These are phyloP conservation scores for Narthecium ossifragum DNA, from an alignment of 106 monocot species.

Conservation along the genomic window DNA sequence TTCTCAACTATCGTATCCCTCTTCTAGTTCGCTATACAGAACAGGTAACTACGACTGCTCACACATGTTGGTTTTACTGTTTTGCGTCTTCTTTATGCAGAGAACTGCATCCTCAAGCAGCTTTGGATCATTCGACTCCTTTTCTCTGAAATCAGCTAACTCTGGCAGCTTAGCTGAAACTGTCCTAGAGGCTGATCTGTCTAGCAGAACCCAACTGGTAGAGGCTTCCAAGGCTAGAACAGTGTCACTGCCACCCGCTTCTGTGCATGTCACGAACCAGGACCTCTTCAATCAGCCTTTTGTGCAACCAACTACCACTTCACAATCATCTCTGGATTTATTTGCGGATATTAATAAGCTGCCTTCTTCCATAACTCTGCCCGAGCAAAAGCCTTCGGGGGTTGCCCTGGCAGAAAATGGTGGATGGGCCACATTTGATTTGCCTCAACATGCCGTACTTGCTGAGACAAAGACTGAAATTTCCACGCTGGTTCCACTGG, in stretches of 20 bases:
- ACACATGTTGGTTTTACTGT: not conserved
- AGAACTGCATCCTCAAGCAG: constrained; percentile 65
- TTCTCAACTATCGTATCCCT: too few relatives aligned
- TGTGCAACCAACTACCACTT: constrained; percentile 20
- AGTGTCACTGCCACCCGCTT: constrained; percentile 15
- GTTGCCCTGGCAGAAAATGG: constrained; percentile 29
- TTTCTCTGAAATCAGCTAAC: constrained; percentile 34
- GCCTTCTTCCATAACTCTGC: constrained; percentile 9
- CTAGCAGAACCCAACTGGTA: constrained; percentile 11
- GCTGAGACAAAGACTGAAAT: constrained; percentile 12
- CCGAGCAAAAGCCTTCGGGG: constrained; percentile 12
- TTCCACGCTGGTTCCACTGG: constrained; percentile 11
- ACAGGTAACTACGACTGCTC: too few relatives aligned
- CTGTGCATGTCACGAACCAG: constrained; percentile 6
- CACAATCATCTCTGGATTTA: constrained; percentile 32
- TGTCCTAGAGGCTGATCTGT: constrained; percentile 18
- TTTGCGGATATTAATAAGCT: constrained; percentile 40
- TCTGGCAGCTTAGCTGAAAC: constrained; percentile 43
- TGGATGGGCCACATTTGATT: constrained; percentile 89
- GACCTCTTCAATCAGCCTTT: constrained; percentile 28
- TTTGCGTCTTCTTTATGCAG: constrained; percentile 36
- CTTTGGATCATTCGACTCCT: constrained; percentile 44
- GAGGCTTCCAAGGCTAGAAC: constrained; percentile 5
- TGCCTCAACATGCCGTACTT: constrained; percentile 16
- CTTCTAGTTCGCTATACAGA: too few relatives aligned